Conservation (phyloP, 2,329 filamentous ascomycete species). For the Aureobasidium sp. region DNA sequence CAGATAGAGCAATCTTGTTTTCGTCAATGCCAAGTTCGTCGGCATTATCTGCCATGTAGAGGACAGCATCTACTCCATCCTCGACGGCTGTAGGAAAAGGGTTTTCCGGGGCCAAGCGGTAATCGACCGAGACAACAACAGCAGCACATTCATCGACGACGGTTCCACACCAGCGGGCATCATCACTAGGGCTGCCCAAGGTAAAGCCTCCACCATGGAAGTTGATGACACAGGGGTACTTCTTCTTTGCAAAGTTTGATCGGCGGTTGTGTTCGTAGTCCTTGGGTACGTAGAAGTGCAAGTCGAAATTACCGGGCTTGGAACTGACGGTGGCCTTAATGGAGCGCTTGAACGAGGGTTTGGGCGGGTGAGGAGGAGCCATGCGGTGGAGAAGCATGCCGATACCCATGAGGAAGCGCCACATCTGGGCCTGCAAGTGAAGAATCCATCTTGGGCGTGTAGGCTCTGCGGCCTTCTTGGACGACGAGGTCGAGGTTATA, state of each 20-base stretch:
- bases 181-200: conserved; percentile 53
- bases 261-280: conserved; percentile 40
- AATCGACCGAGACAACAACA: conserved; percentile 55
- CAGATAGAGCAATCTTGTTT: conserved; percentile 51
- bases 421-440: conserved; percentile 56
- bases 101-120: conserved; percentile 54
- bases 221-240: conserved; percentile 54
- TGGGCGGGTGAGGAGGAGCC: conserved; percentile 53
- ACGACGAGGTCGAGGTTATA: background rate
- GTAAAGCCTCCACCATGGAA: conserved; percentile 61
- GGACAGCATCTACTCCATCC: conserved; percentile 55
- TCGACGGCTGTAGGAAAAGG: conserved; percentile 59
- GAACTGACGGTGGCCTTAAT: conserved; percentile 46
- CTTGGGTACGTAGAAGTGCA: conserved; percentile 56
- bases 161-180: conserved; percentile 52
- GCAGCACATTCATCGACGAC: conserved; percentile 51
- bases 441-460: conserved; percentile 47
- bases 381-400: conserved; percentile 63
- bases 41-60: conserved; percentile 52
- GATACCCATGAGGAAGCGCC: conserved; percentile 60
- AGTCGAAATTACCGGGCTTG: conserved; percentile 40
- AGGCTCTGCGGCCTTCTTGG: background rate
- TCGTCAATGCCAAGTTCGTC: conserved; percentile 51
- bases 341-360: conserved; percentile 52
- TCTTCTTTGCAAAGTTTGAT: conserved; percentile 22